Evolutionary conservation across 257 asterid genomes (phyloP).

Genomic region (Capsicum rhomboideum): DNA sequence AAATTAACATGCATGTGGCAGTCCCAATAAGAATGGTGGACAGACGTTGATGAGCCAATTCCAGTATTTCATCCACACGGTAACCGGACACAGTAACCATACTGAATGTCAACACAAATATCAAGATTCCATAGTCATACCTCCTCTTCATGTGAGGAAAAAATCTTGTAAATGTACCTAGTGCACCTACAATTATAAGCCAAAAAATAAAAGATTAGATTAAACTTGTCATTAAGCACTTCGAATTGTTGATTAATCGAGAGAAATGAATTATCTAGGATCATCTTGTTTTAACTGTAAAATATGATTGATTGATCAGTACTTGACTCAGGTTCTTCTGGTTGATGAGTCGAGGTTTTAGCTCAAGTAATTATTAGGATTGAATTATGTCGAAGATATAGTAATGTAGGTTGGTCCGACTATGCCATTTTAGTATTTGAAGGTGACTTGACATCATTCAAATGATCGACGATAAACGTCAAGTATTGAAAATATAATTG

Average conservation of each 20-base stretch:
- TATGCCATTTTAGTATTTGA: background rate
- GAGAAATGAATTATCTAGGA: too few species aligned
- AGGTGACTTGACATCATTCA: background rate
- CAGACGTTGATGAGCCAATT: conserved; percentile 56
- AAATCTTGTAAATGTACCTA: conserved; percentile 50
- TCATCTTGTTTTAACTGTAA: too few species aligned
- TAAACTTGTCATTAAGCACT: too few species aligned
- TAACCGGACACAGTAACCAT: conserved; percentile 72
- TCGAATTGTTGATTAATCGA: too few species aligned
- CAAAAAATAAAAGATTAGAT: too few species aligned
- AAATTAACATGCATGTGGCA: conserved; percentile 48
- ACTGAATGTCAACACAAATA: conserved; percentile 67
- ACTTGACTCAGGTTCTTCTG: too few species aligned
- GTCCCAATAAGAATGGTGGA: conserved; percentile 58
- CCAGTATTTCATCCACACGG: conserved; percentile 39
- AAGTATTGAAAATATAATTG: too few species aligned
- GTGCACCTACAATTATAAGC: conserved; percentile 34
- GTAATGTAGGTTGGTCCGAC: rapidly evolving
- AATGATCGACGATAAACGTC: background rate
- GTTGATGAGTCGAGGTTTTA: too few species aligned
- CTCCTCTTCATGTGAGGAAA: conserved; percentile 50
- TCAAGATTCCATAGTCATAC: conserved; percentile 67
- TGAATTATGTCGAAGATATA: background rate
- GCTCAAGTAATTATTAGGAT: too few species aligned
- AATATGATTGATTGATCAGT: too few species aligned